These are phyloP conservation scores for Eruca vesicaria DNA, from an alignment of 441 rosid genomes.

Conservation along the genomic window DNA sequence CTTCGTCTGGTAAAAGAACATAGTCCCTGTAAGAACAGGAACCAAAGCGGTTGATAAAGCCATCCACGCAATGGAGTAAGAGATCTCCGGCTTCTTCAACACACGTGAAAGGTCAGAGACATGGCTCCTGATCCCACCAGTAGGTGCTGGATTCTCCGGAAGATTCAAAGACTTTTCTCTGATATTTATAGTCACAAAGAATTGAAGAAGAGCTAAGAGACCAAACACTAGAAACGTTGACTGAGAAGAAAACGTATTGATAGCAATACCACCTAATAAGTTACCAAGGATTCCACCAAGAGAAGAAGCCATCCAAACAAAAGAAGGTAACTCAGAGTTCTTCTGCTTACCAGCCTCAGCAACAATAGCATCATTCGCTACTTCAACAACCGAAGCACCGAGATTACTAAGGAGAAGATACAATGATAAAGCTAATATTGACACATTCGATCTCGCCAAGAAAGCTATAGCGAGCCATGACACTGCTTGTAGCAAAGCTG, in stretches of 20 bases:
- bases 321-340: conserved; percentile 64
- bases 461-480: conserved; percentile 78
- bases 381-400: conserved; percentile 88
- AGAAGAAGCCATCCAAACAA: conserved; percentile 79
- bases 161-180: conserved; percentile 66
- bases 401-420: conserved; percentile 80
- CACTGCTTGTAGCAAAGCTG: conserved; percentile 82
- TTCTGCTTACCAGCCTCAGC: conserved; percentile 67
- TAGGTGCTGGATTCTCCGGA: conserved; percentile 45
- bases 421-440: conserved; percentile 47
- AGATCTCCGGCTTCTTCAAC: conserved; percentile 59
- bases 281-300: conserved; percentile 87
- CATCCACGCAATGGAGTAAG: conserved; percentile 67
- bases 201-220: conserved; percentile 49
- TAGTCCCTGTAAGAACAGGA: conserved; percentile 78
- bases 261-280: conserved; percentile 67
- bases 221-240: conserved; percentile 61
- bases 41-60: conserved; percentile 69
- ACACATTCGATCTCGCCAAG: conserved; percentile 56
- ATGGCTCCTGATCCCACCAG: conserved; percentile 67
- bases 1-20: conserved; percentile 91
- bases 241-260: conserved; percentile 46
- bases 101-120: conserved; percentile 57
- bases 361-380: conserved; percentile 93
- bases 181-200: conserved; percentile 52